Base-by-base conservation (phyloP, 352 stramenopile genomes). In the Pythium plurisporium region DNA sequence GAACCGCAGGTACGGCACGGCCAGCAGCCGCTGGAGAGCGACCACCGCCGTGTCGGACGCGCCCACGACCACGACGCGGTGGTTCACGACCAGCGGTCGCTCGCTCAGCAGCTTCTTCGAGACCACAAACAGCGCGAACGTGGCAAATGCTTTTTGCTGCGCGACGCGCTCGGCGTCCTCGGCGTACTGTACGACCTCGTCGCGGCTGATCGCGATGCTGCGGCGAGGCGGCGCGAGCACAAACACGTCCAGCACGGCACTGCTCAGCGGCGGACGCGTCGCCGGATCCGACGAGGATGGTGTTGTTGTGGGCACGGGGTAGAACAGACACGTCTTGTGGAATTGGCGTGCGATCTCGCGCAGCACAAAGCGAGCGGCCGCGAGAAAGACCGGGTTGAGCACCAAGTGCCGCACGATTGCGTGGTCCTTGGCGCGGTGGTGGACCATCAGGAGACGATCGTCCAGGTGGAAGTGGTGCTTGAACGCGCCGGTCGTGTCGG, bases 51-150 rank as follows among this genome's bases (percentile, higher is more conserved):
- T 79, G 31, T 94, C 82, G 0, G 82, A 94, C 0, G 79, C 85
- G 1, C 90, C 91, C 0, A 97, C 77, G 15, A 97, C 52, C 10
- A 97, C 90, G 10, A 97, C 61, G 12, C 89, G 82, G 40, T 91
- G 74, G 62, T 93, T 94, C 14, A 92, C 59, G 5, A 74, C 69
- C 31, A 91, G n/a, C 43, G 95, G 96, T 1, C 83, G 83, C 71
- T 97, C 87, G 15, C 79, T 91, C 1, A 97, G 62, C 34, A 96
- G 64, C 36, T 85, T 76, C 58, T 91, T 91, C 0, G 90, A 84
- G 41, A 95, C 31, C 27, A 89, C 76, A 59, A 96, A 96, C n/a
- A 97, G 72, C 17, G 87, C 76, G 37, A 89, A 89, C 9, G 52
- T 23, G 45, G 74, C 58, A 36, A 64, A 74, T 10, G 31, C 54